A percentile compares a stretch with the other conserved stretches of the same genome.
Conservation (phyloP, 2,329 filamentous ascomycete species). For the Hymenoscyphus salicellus region DNA sequence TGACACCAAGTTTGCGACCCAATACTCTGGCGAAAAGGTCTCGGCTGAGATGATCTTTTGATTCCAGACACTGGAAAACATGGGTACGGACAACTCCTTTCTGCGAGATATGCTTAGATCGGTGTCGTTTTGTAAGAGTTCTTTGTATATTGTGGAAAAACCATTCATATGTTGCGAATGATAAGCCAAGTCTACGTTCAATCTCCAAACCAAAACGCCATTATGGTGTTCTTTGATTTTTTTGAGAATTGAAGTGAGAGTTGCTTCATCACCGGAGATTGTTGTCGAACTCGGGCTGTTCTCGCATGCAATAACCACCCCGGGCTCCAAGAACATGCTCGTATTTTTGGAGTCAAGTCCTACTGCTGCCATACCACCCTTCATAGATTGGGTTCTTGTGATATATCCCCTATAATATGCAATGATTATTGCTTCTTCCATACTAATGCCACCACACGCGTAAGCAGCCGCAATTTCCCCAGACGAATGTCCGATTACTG, state of each 20-base stretch:
- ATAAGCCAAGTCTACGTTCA: neutral
- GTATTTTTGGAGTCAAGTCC: slow-evolving; percentile 34
- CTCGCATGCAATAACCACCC: slow-evolving; percentile 35
- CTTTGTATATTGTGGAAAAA: neutral
- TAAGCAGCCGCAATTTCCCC: slow-evolving; percentile 50
- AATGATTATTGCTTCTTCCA: slow-evolving; percentile 38
- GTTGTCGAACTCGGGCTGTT: slow-evolving; percentile 29
- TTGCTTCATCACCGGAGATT: slow-evolving; percentile 21
- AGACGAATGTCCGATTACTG: slow-evolving; percentile 45
- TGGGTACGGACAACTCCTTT: neutral
- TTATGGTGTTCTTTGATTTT: neutral
- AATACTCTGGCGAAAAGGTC: slow-evolving; percentile 36
- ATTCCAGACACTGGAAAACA: slow-evolving; percentile 2
- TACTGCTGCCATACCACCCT: slow-evolving; percentile 45
- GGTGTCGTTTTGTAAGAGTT: neutral
- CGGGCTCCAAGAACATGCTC: slow-evolving; percentile 16
- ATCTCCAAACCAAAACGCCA: neutral
- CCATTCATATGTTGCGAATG: slow-evolving; percentile 5
- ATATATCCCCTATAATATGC: slow-evolving; percentile 42
- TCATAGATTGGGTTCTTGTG: too few species aligned
- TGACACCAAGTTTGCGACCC: slow-evolving; percentile 44
- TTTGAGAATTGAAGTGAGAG: neutral
- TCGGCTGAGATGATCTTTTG: neutral
- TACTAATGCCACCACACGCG: slow-evolving; percentile 36
- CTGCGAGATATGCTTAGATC: neutral